Conservation (phyloP, 2,329 filamentous ascomycete genomes). For the Neonectria neomacrospora region DNA sequence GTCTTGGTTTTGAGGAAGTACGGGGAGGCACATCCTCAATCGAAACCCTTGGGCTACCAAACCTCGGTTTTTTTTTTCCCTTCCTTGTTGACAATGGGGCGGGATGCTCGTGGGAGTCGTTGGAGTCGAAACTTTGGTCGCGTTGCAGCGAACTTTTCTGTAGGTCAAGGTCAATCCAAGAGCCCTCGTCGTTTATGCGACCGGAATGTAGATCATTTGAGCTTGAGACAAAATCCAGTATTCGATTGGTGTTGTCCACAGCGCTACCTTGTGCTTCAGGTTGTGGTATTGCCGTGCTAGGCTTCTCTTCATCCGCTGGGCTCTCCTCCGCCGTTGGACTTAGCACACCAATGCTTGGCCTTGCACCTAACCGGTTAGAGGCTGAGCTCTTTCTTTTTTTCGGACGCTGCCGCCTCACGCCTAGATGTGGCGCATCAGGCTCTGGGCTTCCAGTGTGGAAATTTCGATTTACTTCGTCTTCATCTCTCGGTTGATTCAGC, state of each 20-base stretch:
- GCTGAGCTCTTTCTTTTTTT: slow-evolving; percentile 34
- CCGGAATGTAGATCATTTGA: neutral
- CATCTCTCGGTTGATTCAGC: slow-evolving; percentile 22
- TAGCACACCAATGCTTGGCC: slow-evolving; percentile 41
- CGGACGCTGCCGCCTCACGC: slow-evolving; percentile 38
- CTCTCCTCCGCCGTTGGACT: slow-evolving; percentile 50
- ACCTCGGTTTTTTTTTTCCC: neutral
- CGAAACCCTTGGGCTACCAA: slow-evolving; percentile 33
- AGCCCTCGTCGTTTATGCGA: no score
- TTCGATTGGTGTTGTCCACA: neutral
- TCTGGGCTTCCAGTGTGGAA: slow-evolving; percentile 48
- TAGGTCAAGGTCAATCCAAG: neutral
- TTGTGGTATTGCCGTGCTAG: neutral
- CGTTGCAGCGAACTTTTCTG: neutral
- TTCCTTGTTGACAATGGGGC: neutral
- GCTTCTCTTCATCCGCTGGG: slow-evolving; percentile 27
- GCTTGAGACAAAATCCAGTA: no score
- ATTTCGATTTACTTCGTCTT: slow-evolving; percentile 1
- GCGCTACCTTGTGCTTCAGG: neutral
- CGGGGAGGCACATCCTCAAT: slow-evolving; percentile 43
- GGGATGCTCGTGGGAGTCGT: neutral
- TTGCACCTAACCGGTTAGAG: slow-evolving; percentile 38
- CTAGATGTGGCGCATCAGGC: slow-evolving; percentile 50
- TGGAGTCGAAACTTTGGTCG: neutral
- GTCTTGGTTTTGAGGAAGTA: slow-evolving; percentile 42